phyloP scores from a whole-genome alignment of 164 flowering plant species.

The Vitis cinerea region DNA sequence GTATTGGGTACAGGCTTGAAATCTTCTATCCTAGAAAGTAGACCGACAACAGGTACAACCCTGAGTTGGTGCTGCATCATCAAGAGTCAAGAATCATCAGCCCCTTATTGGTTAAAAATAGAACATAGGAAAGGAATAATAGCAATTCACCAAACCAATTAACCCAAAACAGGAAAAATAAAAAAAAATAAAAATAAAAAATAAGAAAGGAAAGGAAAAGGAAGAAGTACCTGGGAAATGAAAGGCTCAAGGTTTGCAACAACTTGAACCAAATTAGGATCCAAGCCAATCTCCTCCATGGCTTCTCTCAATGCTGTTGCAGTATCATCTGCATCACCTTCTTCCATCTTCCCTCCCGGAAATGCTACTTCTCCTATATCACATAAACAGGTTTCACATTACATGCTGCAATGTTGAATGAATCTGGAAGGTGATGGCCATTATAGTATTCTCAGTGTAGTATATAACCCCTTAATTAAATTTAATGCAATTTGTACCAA shows the following conservation, averaged over 20 bases:
- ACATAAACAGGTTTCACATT: no score
- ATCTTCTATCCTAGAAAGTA: conserved; percentile 20
- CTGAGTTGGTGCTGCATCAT: conserved; percentile 30
- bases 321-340: conserved; percentile 36
- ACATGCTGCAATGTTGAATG: no score
- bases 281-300: conserved; percentile 49
- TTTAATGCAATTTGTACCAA: no score
- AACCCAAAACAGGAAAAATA: not conserved
- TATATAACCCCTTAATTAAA: no score
- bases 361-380: conserved; percentile 42
- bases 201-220: not conserved
- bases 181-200: no score
- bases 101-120: no score
- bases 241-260: conserved; percentile 32
- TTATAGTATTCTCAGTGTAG: no score
- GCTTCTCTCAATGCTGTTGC: conserved; percentile 48
- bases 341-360: conserved; percentile 48
- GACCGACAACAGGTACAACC: conserved; percentile 40
- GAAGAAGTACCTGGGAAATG: conserved; percentile 22
- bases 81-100: no score
- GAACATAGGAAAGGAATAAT: not conserved
- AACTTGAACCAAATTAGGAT: conserved; percentile 31
- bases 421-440: no score
- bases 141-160: not conserved
- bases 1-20: conserved; percentile 37